Conservation (phyloP, 2,329 filamentous ascomycete genomes). For the Colletotrichum cereale region DNA sequence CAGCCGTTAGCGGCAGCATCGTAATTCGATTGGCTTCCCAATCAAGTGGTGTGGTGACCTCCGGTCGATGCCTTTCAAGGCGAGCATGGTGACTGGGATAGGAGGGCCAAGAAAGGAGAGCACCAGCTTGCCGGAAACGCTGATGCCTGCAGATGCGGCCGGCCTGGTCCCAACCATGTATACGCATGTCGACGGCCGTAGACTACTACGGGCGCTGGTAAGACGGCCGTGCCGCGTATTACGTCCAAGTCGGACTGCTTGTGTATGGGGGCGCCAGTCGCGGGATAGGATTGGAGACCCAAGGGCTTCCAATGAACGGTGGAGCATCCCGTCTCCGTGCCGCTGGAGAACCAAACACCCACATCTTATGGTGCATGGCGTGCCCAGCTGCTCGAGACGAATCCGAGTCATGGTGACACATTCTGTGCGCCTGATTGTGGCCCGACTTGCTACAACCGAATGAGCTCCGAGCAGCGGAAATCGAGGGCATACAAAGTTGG, state of each 20-base stretch:
- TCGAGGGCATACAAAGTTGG: background rate
- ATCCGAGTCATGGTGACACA: conserved; percentile 25
- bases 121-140: conserved; percentile 27
- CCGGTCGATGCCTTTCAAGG: conserved; percentile 30
- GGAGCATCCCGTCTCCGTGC: conserved; percentile 5
- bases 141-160: conserved; percentile 31
- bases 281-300: background rate
- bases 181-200: conserved; percentile 9
- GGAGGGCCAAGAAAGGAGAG: conserved; percentile 3
- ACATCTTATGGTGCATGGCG: conserved; percentile 15
- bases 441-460: conserved; percentile 18
- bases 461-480: background rate
- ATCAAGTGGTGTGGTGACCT: conserved; percentile 15
- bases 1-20: conserved; percentile 4
- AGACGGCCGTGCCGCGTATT: conserved; percentile 24
- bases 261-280: background rate
- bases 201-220: conserved; percentile 8
- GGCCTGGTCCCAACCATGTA: conserved; percentile 4
- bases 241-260: conserved; percentile 5
- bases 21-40: conserved; percentile 23
- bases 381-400: conserved; percentile 11
- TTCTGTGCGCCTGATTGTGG: conserved; percentile 30
- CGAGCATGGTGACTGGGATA: conserved; percentile 14
- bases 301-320: conserved; percentile 20
- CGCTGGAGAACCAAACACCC: conserved; percentile 10